These are phyloP conservation scores for Friedmanniomyces simplex DNA, from an alignment of 495 filamentous ascomycete genomes.

Conservation along the genomic window DNA sequence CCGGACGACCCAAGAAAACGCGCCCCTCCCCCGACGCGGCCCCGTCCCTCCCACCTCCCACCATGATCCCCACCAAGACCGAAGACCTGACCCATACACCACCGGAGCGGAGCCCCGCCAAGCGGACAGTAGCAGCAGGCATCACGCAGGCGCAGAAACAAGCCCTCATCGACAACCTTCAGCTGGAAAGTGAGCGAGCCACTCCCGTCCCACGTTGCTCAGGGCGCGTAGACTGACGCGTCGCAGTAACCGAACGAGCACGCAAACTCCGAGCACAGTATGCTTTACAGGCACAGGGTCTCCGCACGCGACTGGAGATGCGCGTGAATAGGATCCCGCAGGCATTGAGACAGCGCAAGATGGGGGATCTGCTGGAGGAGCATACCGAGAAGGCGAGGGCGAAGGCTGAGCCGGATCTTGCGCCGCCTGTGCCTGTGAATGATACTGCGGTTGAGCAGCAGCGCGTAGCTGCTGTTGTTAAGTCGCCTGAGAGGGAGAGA, in stretches of 20 bases:
- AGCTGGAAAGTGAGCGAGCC: constrained; percentile 67
- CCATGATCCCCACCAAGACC: neutral
- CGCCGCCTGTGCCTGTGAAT: constrained; percentile 3
- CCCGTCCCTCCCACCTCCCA: neutral
- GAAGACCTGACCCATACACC: constrained; percentile 32
- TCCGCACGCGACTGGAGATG: constrained; percentile 81
- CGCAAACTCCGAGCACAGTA: constrained; percentile 87
- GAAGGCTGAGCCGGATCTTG: constrained; percentile 17
- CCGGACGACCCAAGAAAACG: neutral
- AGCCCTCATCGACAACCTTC: constrained; percentile 81
- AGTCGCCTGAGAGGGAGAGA: constrained; percentile 22
- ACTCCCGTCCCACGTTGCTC: neutral
- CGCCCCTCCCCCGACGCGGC: neutral
- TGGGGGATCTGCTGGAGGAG: constrained; percentile 68
- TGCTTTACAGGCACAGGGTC: constrained; percentile 70
- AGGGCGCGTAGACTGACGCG: neutral
- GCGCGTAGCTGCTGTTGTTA: constrained; percentile 11
- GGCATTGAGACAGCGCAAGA: constrained; percentile 65
- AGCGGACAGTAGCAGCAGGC: constrained; percentile 39
- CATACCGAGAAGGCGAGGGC: constrained; percentile 32
- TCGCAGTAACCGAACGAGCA: constrained; percentile 76
- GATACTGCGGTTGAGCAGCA: constrained; percentile 5
- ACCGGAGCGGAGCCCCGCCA: constrained; percentile 44
- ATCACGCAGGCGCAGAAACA: constrained; percentile 76
- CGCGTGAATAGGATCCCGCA: constrained; percentile 87